Base-by-base conservation (phyloP, 345 rosid species). In the Aquilaria sinensis region DNA sequence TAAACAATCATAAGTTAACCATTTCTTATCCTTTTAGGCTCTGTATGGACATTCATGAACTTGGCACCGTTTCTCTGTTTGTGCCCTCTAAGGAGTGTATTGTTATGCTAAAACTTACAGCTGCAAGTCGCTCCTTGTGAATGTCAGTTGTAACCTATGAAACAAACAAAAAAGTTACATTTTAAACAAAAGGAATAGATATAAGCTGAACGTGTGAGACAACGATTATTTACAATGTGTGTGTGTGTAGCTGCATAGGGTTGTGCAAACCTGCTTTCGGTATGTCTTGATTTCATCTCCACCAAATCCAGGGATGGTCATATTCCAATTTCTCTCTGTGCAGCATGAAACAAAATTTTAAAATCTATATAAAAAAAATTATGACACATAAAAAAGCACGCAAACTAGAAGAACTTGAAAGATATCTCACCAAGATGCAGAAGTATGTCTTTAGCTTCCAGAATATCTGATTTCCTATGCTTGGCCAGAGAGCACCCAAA, bases 401-500 rank as follows among this genome's bases (percentile, higher is more conserved):
- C 43, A 3, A 37, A 37, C 56, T 11, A 56, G 16, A 58, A 54
- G 13, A n/a, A 37, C 43, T 37, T 37, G 58, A 34, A 56, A 50
- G 66, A 76, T 57, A 72, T 80, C 90, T 62, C 57, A 94, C 99
- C 99, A 73, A 94, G 89, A 78, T 94, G 97, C 61, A 88, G 74
- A 74, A 94, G 88, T 73, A 94, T 85, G 76, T 94, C 99, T 77
- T 90, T 94, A 62, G 96, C 95, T 81, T 94, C 99, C 80, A 94
- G 74, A 41, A 83, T 82, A 60, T 86, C 86, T 47, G 99, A 94
- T 74, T 90, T 94, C 57, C 97, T 75, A 82, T 90, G 99, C 78
- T 90, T 94, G 57, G 99, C 99, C 70, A 94, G 78, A 56, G 92
- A 83, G 85, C 99, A 94, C 54, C 99, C 95, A 76, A 94, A 94